Evolutionary conservation across 23 red algal genomes (phyloP).

Genomic region (Gracilariopsis chorda): DNA sequence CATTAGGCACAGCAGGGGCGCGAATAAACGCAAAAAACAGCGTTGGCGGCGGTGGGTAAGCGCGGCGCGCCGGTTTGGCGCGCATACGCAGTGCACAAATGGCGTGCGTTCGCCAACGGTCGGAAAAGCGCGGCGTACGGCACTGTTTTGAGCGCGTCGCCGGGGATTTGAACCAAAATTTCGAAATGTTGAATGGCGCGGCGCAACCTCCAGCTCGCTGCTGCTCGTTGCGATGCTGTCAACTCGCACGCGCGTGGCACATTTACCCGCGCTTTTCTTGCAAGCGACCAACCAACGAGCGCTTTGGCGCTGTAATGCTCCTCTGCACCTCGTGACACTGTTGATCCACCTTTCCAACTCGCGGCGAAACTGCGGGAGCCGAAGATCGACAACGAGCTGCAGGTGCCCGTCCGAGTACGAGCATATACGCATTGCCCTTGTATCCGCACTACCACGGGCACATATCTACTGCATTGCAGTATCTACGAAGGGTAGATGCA

Average conservation of each 20-base stretch:
- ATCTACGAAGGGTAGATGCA: too few relatives aligned
- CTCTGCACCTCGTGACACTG: too few relatives aligned
- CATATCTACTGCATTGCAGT: too few relatives aligned
- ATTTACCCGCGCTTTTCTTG: constrained; percentile 22
- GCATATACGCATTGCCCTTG: too few relatives aligned
- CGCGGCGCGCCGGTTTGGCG: constrained; percentile 2
- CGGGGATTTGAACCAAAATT: constrained; percentile 21
- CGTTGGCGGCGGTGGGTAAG: not conserved
- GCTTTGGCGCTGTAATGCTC: too few relatives aligned
- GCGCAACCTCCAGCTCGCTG: not conserved
- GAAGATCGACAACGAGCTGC: too few relatives aligned
- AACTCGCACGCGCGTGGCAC: too few relatives aligned
- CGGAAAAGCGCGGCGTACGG: constrained; percentile 6
- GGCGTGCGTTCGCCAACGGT: not conserved
- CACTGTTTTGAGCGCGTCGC: not conserved
- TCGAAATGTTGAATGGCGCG: constrained; percentile 29
- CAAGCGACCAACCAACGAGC: not conserved
- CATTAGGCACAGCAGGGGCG: not conserved
- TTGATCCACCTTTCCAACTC: too few relatives aligned
- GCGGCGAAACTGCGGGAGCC: too few relatives aligned
- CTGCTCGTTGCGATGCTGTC: not conserved
- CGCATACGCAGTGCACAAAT: not conserved
- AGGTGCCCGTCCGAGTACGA: too few relatives aligned
- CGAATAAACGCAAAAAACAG: too few relatives aligned
- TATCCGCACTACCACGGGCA: too few relatives aligned